Evolutionary conservation across 2,329 filamentous ascomycete genomes (phyloP), one percentile per base, ranked within the genome.

Genomic region (Mariannaea sp.): DNA sequence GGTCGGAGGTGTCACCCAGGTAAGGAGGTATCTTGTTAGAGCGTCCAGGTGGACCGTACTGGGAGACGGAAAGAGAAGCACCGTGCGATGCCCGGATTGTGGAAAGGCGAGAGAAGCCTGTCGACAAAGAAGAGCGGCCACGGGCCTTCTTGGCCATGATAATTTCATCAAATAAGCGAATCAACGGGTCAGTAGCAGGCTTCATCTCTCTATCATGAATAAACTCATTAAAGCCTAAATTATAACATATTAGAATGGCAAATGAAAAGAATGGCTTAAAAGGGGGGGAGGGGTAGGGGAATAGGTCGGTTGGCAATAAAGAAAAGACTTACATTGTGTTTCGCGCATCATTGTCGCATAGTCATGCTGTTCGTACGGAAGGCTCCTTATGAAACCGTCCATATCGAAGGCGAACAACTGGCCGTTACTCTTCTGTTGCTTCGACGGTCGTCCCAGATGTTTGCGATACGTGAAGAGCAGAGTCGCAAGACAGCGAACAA

Each of bases 131-230:
- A 1, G 83, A 79, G 27, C 85, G 85, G 19, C 89, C 88, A 43
- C 82, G 79, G 22, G 80, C 80, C 68, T 82, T 84, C 76, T 94
- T 94, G 26, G 89, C 88, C 45, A 93, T 78, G 64, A 94, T 90
- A 65, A 94, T 86, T 70, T 92, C 88, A 70, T 94, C 90, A 64
- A 94, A 94, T 1, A 94, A 80, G 50, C 88, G 87, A 64, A 93
- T 85, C 2, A 79, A 72, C 0, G 88, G 81, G 57, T 89, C 80
- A 7, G 83, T 79, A 0, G 83, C 71, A 2, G 83, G 77, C 7
- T 80, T 83, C 17, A 78, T 84, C 72, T 94, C 90, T 39, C 90
- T 84, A 63, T 92, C 88, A 65, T 93, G 88, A 57, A 94, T 89
- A 70, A 94, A 94, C 70, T 93, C 89, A 61, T 91, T 91, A 69